Percentiles rank a stretch among this genome's conserved stretches.
Evolutionary conservation across 1,284 basidiomycete species (phyloP).

Genomic region (Cutaneotrichosporon mucoides): DNA sequence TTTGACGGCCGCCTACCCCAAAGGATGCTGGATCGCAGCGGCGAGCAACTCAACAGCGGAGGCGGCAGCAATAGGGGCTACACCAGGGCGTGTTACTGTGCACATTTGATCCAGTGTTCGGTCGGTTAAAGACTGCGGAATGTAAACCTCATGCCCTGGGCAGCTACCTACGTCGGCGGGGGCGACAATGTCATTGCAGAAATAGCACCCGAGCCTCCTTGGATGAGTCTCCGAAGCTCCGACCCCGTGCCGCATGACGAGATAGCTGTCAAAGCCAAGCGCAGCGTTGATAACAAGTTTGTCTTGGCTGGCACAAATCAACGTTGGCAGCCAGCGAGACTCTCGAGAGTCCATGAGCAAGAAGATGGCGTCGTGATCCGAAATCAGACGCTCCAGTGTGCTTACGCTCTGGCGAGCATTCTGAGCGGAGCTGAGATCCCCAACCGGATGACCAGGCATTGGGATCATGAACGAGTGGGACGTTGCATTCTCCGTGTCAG

Average conservation of each 20-base stretch:
- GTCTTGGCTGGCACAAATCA: slow-evolving; percentile 73
- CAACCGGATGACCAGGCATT: slow-evolving; percentile 95
- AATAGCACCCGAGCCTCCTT: slow-evolving; percentile 79
- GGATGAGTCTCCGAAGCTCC: neutral
- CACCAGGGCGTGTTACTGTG: slow-evolving; percentile 93
- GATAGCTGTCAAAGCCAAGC: slow-evolving; percentile 90
- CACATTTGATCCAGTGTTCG: slow-evolving; percentile 98
- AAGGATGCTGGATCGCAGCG: slow-evolving; percentile 82
- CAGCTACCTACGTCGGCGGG: slow-evolving; percentile 72
- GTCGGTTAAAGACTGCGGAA: slow-evolving; percentile 77
- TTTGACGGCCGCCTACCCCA: slow-evolving; percentile 58
- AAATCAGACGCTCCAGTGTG: slow-evolving; percentile 70
- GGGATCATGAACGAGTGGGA: slow-evolving; percentile 78
- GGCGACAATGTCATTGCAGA: slow-evolving; percentile 96
- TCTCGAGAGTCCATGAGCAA: slow-evolving; percentile 96
- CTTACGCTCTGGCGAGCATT: slow-evolving; percentile 33
- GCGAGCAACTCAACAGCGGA: slow-evolving; percentile 89
- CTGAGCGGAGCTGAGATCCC: slow-evolving; percentile 52
- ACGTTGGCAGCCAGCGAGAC: slow-evolving; percentile 90
- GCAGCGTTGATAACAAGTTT: slow-evolving; percentile 97
- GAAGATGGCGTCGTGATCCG: slow-evolving; percentile 83
- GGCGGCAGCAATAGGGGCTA: slow-evolving; percentile 86
- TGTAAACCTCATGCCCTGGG: neutral
- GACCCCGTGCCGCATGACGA: slow-evolving; percentile 91
- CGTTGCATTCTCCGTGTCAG: slow-evolving; percentile 60